Evolutionary conservation across 164 flowering plant genomes (phyloP), one percentile per base, ranked within the genome.

Genomic region (Stephania cephalantha): DNA sequence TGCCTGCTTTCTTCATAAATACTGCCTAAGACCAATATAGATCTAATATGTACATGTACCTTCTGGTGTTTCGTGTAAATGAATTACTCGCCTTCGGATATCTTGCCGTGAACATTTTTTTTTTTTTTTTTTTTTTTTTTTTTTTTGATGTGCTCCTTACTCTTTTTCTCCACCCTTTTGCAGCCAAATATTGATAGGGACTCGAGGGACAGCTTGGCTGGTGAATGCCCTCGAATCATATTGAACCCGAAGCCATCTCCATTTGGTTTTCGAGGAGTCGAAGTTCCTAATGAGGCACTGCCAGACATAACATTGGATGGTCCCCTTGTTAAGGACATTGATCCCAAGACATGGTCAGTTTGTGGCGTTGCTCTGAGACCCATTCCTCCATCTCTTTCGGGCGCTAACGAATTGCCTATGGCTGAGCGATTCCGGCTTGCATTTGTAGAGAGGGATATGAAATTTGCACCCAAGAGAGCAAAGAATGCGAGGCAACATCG

Each of bases 341-440:
- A 91, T 84, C 94, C 96, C 5, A 79, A 71, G 68, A 86, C 91
- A 52, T 95, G 98, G 99, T 87, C 85, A 45, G 84, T 83, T 20
- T 50, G 77, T 9, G 84, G 87, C 10, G 74, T 69, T 50, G 46
- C 48, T 15, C 76, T 81, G 20, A 85, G 72, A 73, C 25, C 76
- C 4, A 1, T 46, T 20, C 46, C 78, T 67, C 63, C 74, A 74
- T 65, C 88, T 17, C 58, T 70, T 31, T 77, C 83, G 13, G 73
- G 71, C 68, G 11, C 84, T 44, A 74, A 45, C 8, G 93, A 90
- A 64, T 76, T 91, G 77, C 78, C 95, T 1, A 73, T 90, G n/a
- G 99, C 98, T 9, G 99, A 95, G 77, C 91, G 82, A 73, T 95
- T 95, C 77, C 89, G 98, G 84, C 90, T 95, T 67, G 99, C 99